Evolutionary conservation across 305 asterid species (phyloP).

Genomic region (Plantago rigida): DNA sequence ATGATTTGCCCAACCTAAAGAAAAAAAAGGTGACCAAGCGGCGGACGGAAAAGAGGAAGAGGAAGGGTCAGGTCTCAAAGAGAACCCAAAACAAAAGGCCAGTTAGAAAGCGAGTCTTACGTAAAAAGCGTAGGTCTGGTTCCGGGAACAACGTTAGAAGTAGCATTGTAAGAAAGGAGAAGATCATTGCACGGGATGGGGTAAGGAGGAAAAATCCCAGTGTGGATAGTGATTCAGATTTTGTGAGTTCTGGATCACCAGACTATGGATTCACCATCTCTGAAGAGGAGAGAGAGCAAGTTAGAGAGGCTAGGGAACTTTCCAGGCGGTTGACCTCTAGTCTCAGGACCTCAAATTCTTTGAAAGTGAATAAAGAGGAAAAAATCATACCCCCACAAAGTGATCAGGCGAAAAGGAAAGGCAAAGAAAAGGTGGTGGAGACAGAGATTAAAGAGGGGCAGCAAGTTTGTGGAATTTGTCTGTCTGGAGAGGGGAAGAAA

Average conservation of each 20-base stretch:
- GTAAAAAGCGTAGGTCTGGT: slow-evolving; percentile 28
- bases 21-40: too few relatives aligned
- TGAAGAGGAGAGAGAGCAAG: slow-evolving; percentile 82
- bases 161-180: slow-evolving; percentile 25
- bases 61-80: slow-evolving; percentile 28
- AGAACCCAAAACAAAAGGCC: slow-evolving; percentile 31
- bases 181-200: slow-evolving; percentile 30
- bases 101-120: slow-evolving; percentile 22
- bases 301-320: slow-evolving; percentile 57
- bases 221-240: slow-evolving; percentile 55
- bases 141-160: slow-evolving; percentile 20
- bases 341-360: slow-evolving; percentile 46
- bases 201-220: slow-evolving; percentile 35
- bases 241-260: slow-evolving; percentile 48
- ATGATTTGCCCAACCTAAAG: too few relatives aligned
- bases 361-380: slow-evolving; percentile 32
- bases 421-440: slow-evolving; percentile 60
- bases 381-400: slow-evolving; percentile 33
- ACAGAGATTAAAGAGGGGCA: slow-evolving; percentile 49
- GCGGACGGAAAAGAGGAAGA: slow-evolving; percentile 27
- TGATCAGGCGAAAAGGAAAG: slow-evolving; percentile 49
- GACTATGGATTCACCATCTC: slow-evolving; percentile 64
- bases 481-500: slow-evolving; percentile 75
- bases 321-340: slow-evolving; percentile 36
- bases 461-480: slow-evolving; percentile 87